Percentiles rank a stretch among this genome's conserved stretches.
Evolutionary conservation across 306 rosid species (phyloP).

Genomic region (Cajanus cajan): DNA sequence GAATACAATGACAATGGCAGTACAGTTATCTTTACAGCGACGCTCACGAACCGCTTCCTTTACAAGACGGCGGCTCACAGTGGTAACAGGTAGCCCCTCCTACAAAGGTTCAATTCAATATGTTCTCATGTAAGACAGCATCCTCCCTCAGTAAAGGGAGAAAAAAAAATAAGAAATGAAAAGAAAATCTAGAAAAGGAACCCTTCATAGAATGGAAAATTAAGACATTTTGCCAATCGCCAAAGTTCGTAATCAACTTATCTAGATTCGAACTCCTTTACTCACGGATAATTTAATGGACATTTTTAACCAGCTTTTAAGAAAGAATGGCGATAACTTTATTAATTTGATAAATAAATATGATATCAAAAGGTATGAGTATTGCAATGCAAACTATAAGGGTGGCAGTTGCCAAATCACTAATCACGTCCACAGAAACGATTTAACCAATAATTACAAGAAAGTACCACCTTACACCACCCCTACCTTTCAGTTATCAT

Average conservation of each 20-base stretch:
- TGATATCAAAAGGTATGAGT: not conserved
- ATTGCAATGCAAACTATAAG: not conserved
- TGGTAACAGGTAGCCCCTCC: conserved; percentile 68
- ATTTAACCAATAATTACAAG: not conserved
- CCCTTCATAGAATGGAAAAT: not conserved
- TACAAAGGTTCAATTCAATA: conserved; percentile 32
- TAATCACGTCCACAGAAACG: not conserved
- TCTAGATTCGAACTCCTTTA: not conserved
- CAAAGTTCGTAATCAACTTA: not conserved
- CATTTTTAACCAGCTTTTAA: not conserved
- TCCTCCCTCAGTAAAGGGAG: not conserved
- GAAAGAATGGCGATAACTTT: not conserved
- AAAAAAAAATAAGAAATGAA: not conserved
- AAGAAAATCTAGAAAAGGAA: not conserved
- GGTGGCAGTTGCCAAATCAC: not conserved
- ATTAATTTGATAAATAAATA: not conserved
- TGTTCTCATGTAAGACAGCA: not conserved
- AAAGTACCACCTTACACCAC: not conserved
- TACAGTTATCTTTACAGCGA: conserved; percentile 87
- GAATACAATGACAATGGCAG: conserved; percentile 69
- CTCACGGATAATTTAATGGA: not conserved
- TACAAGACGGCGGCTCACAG: conserved; percentile 73
- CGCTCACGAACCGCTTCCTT: conserved; percentile 84
- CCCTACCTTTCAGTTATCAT: not conserved
- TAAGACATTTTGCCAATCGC: not conserved